Conservation (phyloP, 106 monocot species). For the Dendrobium catenatum region DNA sequence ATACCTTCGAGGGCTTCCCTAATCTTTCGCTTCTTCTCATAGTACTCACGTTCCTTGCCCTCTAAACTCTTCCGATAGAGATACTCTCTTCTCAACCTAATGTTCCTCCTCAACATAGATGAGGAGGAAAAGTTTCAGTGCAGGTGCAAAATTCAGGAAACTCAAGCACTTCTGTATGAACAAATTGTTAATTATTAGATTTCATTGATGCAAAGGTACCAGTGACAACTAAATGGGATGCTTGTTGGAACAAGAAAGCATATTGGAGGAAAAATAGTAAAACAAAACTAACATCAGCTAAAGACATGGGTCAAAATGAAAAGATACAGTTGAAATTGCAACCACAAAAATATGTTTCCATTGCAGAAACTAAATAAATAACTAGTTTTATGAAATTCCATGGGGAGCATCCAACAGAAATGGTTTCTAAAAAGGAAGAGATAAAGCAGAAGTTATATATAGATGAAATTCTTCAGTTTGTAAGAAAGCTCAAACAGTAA, state of each 20-base stretch:
- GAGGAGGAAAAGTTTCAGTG: neutral
- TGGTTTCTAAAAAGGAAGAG: neutral
- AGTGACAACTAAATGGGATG: neutral
- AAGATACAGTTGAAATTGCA: neutral
- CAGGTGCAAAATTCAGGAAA: neutral
- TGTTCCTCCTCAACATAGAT: constrained; percentile 33
- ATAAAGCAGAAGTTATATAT: neutral
- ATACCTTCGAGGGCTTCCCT: constrained; percentile 55
- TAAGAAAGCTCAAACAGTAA: neutral
- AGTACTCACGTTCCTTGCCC: constrained; percentile 56
- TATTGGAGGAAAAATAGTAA: neutral
- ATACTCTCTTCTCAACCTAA: constrained; percentile 54
- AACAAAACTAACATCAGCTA: neutral
- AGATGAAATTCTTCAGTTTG: neutral
- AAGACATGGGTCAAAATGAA: neutral
- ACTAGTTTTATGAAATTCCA: neutral
- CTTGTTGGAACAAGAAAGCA: neutral
- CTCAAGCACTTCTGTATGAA: neutral
- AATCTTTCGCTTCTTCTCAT: constrained; percentile 80
- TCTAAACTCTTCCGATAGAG: constrained; percentile 71
- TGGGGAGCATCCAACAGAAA: neutral
- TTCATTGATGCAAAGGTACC: neutral
- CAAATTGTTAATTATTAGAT: neutral
- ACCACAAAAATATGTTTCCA: neutral
- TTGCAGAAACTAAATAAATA: neutral